Conservation (phyloP, 2,329 filamentous ascomycete genomes). For the Aspergillus japonicus region DNA sequence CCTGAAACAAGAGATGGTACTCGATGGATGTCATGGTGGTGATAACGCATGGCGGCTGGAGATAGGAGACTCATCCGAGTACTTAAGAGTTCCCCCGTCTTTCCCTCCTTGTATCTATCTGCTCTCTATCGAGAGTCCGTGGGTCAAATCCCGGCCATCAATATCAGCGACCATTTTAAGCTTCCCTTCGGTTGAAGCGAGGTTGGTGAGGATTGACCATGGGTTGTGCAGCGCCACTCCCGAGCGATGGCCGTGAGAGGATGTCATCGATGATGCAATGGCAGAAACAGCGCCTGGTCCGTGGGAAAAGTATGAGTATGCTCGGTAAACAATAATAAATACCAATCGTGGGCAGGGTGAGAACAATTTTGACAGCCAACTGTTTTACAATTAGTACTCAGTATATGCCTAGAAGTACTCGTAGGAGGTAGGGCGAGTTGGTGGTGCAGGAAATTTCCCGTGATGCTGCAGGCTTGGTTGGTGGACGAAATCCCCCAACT, state of each 20-base stretch:
- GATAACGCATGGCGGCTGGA: neutral
- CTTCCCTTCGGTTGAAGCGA: neutral
- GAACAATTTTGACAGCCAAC: no score
- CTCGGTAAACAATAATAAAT: no score
- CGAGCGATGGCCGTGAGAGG: neutral
- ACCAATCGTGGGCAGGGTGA: no score
- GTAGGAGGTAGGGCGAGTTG: no score
- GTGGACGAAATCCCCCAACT: neutral
- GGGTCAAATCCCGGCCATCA: neutral
- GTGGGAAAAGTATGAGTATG: no score
- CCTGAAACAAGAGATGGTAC: neutral
- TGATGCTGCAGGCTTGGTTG: conserved; percentile 6
- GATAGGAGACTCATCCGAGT: neutral
- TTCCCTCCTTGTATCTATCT: neutral
- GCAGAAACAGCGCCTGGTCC: neutral
- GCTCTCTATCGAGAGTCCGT: neutral
- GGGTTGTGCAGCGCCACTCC: conserved; percentile 5
- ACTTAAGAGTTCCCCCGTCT: neutral
- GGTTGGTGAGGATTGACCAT: neutral
- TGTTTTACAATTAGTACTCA: no score
- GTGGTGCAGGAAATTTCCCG: neutral
- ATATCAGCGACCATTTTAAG: neutral
- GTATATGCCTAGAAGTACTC: no score
- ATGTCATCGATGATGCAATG: conserved; percentile 10
- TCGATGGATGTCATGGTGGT: neutral